A percentile compares a stretch with the other conserved stretches of the same genome.
These are phyloP conservation scores for Vitis rupestris DNA, from an alignment of 164 flowering plant genomes.

Conservation along the genomic window DNA sequence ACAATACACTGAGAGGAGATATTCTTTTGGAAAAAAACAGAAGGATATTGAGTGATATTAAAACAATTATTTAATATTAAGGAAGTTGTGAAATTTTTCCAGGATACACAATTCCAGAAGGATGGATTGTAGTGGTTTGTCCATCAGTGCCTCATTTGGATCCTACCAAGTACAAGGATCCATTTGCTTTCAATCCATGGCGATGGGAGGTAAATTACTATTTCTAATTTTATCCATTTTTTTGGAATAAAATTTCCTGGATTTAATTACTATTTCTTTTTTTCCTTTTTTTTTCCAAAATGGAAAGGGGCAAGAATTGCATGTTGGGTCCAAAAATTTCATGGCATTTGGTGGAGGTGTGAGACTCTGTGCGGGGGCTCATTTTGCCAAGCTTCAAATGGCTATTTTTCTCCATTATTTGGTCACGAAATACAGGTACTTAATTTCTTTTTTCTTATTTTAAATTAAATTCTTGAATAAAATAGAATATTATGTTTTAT, in stretches of 20 bases:
- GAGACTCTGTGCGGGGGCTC: conserved; percentile 52
- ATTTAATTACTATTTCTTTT: neutral
- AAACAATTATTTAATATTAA: neutral
- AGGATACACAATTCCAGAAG: neutral
- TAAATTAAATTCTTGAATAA: neutral
- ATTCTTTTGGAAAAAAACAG: too few relatives aligned
- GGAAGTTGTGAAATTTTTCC: neutral
- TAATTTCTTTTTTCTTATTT: too few relatives aligned
- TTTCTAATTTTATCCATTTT: neutral
- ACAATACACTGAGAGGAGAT: too few relatives aligned
- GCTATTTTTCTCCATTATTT: conserved; percentile 18
- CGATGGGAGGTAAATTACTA: neutral
- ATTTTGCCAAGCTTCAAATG: conserved; percentile 38
- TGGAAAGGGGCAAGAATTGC: conserved; percentile 3
- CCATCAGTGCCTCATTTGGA: neutral
- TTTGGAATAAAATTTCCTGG: neutral
- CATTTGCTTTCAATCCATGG: neutral
- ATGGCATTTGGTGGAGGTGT: conserved; percentile 54
- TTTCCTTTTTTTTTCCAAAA: neutral
- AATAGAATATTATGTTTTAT: neutral
- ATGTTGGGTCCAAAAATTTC: conserved; percentile 38
- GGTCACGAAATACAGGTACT: conserved; percentile 37
- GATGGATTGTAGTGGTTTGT: neutral
- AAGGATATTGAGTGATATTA: too few relatives aligned
- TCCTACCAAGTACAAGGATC: neutral